Evolutionary conservation across 768 basidiomycete genomes (phyloP).

Genomic region (Fomitopsis serialis): DNA sequence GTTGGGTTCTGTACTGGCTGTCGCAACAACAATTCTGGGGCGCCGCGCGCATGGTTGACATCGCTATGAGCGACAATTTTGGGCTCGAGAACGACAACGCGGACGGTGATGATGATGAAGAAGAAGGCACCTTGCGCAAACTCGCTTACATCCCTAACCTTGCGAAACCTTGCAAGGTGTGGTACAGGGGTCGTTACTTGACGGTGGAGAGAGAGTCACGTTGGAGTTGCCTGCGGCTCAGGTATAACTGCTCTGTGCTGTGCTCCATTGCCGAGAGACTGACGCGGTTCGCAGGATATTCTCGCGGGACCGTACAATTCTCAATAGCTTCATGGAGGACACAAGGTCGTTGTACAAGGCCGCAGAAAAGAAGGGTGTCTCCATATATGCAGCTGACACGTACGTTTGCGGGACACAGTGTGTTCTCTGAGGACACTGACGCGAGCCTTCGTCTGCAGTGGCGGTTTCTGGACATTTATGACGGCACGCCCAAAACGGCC

Average conservation of each 20-base stretch:
- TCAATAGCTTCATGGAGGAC: slow-evolving; percentile 50
- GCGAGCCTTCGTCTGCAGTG: slow-evolving; percentile 27
- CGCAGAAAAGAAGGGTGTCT: slow-evolving; percentile 46
- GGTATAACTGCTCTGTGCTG: slow-evolving; percentile 29
- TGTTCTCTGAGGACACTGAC: slow-evolving; percentile 22
- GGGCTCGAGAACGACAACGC: neutral
- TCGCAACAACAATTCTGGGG: slow-evolving; percentile 53
- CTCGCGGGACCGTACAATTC: slow-evolving; percentile 34
- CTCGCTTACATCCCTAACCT: slow-evolving; percentile 1
- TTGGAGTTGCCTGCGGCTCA: slow-evolving; percentile 19
- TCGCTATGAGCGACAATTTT: slow-evolving; percentile 11
- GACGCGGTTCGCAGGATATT: slow-evolving; percentile 40
- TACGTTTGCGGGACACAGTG: slow-evolving; percentile 11
- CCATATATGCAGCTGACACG: slow-evolving; percentile 47
- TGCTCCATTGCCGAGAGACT: too few species aligned
- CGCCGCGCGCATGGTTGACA: slow-evolving; percentile 18
- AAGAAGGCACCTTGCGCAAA: neutral
- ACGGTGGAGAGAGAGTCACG: slow-evolving; percentile 23
- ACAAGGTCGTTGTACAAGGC: slow-evolving; percentile 48
- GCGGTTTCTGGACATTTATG: slow-evolving; percentile 48
- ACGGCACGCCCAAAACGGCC: slow-evolving; percentile 61
- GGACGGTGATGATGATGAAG: slow-evolving; percentile 4
- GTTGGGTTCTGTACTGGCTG: slow-evolving; percentile 71
- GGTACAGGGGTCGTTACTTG: slow-evolving; percentile 38
- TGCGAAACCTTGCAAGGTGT: slow-evolving; percentile 32